Conservation (phyloP, 1,284 basidiomycete genomes). For the Quambalaria eucalypti region DNA sequence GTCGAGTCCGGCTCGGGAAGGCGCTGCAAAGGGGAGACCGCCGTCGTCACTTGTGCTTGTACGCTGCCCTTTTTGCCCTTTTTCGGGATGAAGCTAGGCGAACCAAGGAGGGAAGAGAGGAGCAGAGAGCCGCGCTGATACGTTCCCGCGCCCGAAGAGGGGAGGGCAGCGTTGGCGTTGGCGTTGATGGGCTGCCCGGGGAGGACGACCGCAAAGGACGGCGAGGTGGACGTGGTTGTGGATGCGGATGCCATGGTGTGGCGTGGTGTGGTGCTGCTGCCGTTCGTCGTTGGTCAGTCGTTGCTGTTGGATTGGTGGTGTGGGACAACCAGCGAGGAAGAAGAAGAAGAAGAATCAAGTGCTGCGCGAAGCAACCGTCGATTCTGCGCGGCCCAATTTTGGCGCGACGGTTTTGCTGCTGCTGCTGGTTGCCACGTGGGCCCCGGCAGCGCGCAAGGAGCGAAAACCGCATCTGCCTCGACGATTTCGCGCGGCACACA, state of each 20-base stretch:
- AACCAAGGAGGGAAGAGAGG: slow-evolving; percentile 32
- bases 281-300: no score
- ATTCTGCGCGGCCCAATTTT: no score
- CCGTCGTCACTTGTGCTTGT: slow-evolving; percentile 6
- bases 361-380: no score
- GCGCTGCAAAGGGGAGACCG: slow-evolving; percentile 23
- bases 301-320: no score
- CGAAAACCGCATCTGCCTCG: no score
- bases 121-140: slow-evolving; percentile 27
- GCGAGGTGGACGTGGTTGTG: not conserved
- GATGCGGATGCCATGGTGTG: not conserved
- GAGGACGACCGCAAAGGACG: not conserved
- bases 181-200: slow-evolving; percentile 10
- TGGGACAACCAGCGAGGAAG: no score
- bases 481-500: no score
- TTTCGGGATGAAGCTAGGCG: slow-evolving; percentile 8
- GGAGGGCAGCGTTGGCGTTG: not conserved
- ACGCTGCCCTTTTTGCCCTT: not conserved
- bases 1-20: slow-evolving; percentile 30
- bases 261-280: no score
- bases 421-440: no score
- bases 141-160: slow-evolving; percentile 17
- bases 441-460: no score
- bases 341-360: no score
- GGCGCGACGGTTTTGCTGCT: no score